Conservation (phyloP, 345 rosid genomes). For the Arabidopsis suecica region DNA sequence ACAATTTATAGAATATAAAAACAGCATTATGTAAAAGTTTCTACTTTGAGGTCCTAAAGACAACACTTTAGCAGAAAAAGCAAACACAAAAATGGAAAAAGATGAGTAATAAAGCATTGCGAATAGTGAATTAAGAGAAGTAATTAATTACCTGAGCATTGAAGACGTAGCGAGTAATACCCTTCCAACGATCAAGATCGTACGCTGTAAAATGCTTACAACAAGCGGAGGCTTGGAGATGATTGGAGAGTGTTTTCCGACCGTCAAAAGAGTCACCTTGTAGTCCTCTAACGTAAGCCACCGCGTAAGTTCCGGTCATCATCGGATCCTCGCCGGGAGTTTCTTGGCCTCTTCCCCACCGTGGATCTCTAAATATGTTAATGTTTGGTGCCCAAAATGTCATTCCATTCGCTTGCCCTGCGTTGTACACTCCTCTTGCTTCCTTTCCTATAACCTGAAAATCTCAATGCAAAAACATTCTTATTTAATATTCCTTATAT, state of each 20-base stretch:
- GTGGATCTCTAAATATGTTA: slow-evolving; percentile 86
- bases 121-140: slow-evolving; percentile 3
- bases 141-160: slow-evolving; percentile 66
- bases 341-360: slow-evolving; percentile 96
- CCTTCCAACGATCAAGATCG: slow-evolving; percentile 90
- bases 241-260: slow-evolving; percentile 44
- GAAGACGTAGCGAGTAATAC: slow-evolving; percentile 65
- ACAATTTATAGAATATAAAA: background rate
- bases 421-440: slow-evolving; percentile 70
- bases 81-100: background rate
- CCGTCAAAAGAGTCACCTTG: slow-evolving; percentile 67
- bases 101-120: background rate
- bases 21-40: slow-evolving; percentile 6
- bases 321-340: slow-evolving; percentile 91
- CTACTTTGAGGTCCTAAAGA: slow-evolving; percentile 5
- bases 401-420: slow-evolving; percentile 73
- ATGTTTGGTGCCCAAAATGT: slow-evolving; percentile 87
- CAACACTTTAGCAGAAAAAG: slow-evolving; percentile 3
- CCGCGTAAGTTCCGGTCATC: slow-evolving; percentile 64
- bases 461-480: background rate
- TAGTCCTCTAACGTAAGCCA: slow-evolving; percentile 75
- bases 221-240: slow-evolving; percentile 76
- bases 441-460: slow-evolving; percentile 63
- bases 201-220: slow-evolving; percentile 95
- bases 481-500: background rate